phyloP scores from a whole-genome alignment of 2,329 filamentous ascomycete species.

The Ciborinia camelliae region DNA sequence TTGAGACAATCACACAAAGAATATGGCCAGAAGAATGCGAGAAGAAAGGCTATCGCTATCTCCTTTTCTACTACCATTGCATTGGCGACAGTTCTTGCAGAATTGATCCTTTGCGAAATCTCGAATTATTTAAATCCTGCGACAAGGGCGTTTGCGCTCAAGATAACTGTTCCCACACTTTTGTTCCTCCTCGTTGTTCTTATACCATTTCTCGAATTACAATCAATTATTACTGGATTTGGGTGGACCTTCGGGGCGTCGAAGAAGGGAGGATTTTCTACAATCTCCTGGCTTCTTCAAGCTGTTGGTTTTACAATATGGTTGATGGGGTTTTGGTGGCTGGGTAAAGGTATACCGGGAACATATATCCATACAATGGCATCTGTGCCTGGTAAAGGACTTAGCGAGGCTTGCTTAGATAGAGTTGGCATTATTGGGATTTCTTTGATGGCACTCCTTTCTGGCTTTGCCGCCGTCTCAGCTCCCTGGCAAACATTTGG shows the following conservation, averaged over 20 bases:
- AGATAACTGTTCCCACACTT: constrained; percentile 66
- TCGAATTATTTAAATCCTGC: constrained; percentile 67
- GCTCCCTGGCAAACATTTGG: constrained; percentile 82
- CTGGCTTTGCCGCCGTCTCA: constrained; percentile 84
- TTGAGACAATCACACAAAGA: constrained; percentile 58
- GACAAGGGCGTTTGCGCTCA: constrained; percentile 65
- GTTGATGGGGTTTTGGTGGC: constrained; percentile 73
- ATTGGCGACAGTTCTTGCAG: constrained; percentile 71
- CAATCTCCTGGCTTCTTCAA: constrained; percentile 63
- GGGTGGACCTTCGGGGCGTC: constrained; percentile 63
- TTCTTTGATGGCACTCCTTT: constrained; percentile 80
- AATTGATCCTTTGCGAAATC: constrained; percentile 81
- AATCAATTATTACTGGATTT: constrained; percentile 47
- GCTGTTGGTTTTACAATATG: constrained; percentile 60
- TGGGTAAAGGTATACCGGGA: constrained; percentile 61
- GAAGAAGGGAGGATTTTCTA: constrained; percentile 53
- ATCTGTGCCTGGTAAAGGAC: constrained; percentile 40
- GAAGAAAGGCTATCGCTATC: constrained; percentile 53
- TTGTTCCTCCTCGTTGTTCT: constrained; percentile 69
- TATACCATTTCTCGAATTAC: constrained; percentile 76
- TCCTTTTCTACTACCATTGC: constrained; percentile 76
- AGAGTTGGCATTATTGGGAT: constrained; percentile 82
- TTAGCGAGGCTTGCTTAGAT: constrained; percentile 53
- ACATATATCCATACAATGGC: constrained; percentile 47
- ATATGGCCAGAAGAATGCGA: constrained; percentile 51